Conservation (phyloP, 805 yeast genomes). For the Candida ascalaphidarum region DNA sequence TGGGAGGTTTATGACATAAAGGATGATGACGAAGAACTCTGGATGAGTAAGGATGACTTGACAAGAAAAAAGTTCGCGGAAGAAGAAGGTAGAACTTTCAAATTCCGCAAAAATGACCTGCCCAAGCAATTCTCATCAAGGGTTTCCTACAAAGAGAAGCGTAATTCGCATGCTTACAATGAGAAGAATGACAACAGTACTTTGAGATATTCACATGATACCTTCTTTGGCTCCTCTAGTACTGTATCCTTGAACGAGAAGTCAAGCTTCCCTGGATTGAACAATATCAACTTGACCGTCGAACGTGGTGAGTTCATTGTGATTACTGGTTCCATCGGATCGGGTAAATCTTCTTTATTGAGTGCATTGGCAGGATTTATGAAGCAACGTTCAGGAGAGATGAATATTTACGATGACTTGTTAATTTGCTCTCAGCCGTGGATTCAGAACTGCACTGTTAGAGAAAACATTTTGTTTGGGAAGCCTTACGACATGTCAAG, state of each 20-base stretch:
- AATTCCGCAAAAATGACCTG: no score
- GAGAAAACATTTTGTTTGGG: conserved; percentile 33
- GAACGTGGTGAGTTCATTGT: conserved; percentile 28
- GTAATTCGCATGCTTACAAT: background rate
- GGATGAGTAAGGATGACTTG: conserved; percentile 2
- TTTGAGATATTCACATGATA: no score
- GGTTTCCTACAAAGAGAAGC: no score
- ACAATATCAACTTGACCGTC: conserved; percentile 21
- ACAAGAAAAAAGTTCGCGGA: background rate
- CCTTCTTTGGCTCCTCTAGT: no score
- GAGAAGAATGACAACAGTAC: conserved; percentile 6
- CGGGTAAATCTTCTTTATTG: conserved; percentile 34
- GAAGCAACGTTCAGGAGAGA: conserved; percentile 21
- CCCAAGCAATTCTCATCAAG: no score
- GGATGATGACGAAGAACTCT: conserved; percentile 2
- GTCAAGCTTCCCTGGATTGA: conserved; percentile 25
- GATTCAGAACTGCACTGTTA: conserved; percentile 36
- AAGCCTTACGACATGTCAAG: conserved; percentile 16
- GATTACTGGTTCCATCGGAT: conserved; percentile 35
- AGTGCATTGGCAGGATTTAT: conserved; percentile 32
- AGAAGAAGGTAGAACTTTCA: no score
- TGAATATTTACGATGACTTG: conserved; percentile 18
- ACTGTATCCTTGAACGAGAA: no score
- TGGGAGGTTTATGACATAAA: conserved; percentile 6
- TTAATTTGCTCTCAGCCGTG: conserved; percentile 31